These are phyloP conservation scores for Xylariales sp. DNA, from an alignment of 2,329 filamentous ascomycete species.

Conservation along the genomic window DNA sequence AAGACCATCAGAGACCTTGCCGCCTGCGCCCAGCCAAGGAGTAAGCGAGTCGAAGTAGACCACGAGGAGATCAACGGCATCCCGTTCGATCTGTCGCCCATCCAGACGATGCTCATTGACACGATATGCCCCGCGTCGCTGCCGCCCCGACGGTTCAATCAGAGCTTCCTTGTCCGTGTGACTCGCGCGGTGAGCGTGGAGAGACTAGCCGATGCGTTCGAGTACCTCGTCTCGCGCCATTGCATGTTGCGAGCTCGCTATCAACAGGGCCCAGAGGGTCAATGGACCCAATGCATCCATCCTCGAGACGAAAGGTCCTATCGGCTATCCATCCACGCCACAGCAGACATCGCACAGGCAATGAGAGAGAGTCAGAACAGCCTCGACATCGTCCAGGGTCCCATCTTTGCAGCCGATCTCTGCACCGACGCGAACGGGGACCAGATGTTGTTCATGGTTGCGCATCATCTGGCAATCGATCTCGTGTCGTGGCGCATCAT, in stretches of 20 bases:
- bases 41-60: not conserved
- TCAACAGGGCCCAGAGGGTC: not conserved
- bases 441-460: constrained; percentile 26
- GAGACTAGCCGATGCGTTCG: not conserved
- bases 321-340: not conserved
- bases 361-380: constrained; percentile 5
- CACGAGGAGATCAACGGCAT: not conserved
- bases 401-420: constrained; percentile 21
- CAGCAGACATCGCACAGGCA: not conserved
- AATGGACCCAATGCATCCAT: not conserved
- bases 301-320: not conserved
- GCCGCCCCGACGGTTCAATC: not conserved
- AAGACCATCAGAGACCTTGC: constrained; percentile 3
- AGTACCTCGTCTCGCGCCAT: constrained; percentile 1
- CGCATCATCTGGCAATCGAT: constrained; percentile 37
- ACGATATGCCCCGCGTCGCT: not conserved
- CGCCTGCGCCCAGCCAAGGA: not conserved
- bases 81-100: constrained; percentile 3
- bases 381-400: constrained; percentile 18
- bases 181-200: not conserved
- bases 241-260: constrained; percentile 31
- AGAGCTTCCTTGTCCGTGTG: constrained; percentile 4
- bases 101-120: constrained; percentile 5
- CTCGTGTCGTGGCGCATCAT: constrained; percentile 42
- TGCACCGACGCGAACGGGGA: constrained; percentile 13